Evolutionary conservation across 2,329 filamentous ascomycete genomes (phyloP), one percentile per base, ranked within the genome.

Genomic region (Achaetomium macrosporum): DNA sequence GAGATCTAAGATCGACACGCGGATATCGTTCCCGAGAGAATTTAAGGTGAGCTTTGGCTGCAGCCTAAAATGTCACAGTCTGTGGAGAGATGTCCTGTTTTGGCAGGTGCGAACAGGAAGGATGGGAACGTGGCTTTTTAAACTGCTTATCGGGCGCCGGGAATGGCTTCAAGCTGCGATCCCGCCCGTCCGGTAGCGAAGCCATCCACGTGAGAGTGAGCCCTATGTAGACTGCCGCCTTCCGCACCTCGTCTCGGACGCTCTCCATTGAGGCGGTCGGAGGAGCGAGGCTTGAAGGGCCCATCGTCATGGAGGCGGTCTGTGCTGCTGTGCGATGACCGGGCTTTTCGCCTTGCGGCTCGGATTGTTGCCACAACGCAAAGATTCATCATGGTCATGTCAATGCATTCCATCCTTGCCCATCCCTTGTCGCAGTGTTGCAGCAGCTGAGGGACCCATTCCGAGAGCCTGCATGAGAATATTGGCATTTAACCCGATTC

Each of bases 391-490:
- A 25, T 4, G 25, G 25, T 25, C 25, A 25, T 25, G 25, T 37
- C 15, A 13, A 15, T 8, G 35, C 3, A 37, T 4, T 37, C 10
- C 35, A 12, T 36, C n/a, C 36, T 19, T 30, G 39, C n/a, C 30
- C 40, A 41, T 39, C 39, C 53, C 53, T 17, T 51, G 46, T 47
- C 43, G 16, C 53, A 53, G 41, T 47, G 20, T 20, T 25, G 2
- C 17, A 9, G 39, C 47, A 51, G 50, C 47, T 42, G 42, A 52
- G 39, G 30, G 6, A 36, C 36, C 39, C 47, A 51, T 53, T 30
- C 47, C 59, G 57, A 61, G 35, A 37, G 36, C 55, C 53, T 58
- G 58, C 60, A 62, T 55, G 17, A 36, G 31, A 61, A 59, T 62
- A 58, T 59, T 62, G 58, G 25, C 46, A 20, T 25, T 40, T 41